These are phyloP conservation scores for Pseudonectria buxi DNA, from an alignment of 2,329 filamentous ascomycete genomes.

Conservation along the genomic window DNA sequence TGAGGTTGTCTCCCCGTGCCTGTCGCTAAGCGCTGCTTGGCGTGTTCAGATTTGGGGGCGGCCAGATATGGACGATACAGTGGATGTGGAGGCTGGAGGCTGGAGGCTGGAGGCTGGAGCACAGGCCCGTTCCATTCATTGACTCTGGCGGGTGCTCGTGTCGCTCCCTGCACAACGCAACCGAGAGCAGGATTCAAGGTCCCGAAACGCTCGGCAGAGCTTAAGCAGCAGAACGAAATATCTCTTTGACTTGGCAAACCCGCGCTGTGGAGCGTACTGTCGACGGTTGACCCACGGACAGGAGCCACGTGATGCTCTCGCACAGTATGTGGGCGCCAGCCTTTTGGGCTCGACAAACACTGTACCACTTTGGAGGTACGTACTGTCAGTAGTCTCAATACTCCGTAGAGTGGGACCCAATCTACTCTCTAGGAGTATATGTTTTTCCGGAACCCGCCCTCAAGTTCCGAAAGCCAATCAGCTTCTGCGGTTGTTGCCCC, in stretches of 20 bases:
- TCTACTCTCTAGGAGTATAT: too few species aligned
- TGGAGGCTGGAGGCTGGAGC: conserved; percentile 20
- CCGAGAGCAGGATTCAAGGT: conserved; percentile 6
- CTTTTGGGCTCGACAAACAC: conserved; percentile 9
- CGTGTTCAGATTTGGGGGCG: conserved; percentile 21
- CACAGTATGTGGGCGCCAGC: conserved; percentile 20
- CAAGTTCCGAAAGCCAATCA: conserved; percentile 20
- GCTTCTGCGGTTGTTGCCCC: not conserved
- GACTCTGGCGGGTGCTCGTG: conserved; percentile 24
- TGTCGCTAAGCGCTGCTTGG: conserved; percentile 29
- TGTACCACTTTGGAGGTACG: too few species aligned
- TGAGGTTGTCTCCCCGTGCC: conserved; percentile 14
- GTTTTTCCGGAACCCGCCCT: too few species aligned
- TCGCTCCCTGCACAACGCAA: conserved; percentile 15
- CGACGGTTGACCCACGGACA: conserved; percentile 23
- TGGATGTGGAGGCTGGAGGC: not conserved
- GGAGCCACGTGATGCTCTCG: conserved; percentile 28
- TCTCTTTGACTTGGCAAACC: conserved; percentile 15
- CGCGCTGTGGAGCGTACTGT: conserved; percentile 16
- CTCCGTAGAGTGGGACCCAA: too few species aligned
- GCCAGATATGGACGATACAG: conserved; percentile 13
- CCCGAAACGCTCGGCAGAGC: conserved; percentile 6
- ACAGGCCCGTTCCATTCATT: conserved; percentile 25
- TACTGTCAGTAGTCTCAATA: too few species aligned
- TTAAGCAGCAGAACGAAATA: conserved; percentile 16